Evolutionary conservation across 164 flowering plant genomes (phyloP), one percentile per base, ranked within the genome.

Genomic region (Macadamia tetraphylla): DNA sequence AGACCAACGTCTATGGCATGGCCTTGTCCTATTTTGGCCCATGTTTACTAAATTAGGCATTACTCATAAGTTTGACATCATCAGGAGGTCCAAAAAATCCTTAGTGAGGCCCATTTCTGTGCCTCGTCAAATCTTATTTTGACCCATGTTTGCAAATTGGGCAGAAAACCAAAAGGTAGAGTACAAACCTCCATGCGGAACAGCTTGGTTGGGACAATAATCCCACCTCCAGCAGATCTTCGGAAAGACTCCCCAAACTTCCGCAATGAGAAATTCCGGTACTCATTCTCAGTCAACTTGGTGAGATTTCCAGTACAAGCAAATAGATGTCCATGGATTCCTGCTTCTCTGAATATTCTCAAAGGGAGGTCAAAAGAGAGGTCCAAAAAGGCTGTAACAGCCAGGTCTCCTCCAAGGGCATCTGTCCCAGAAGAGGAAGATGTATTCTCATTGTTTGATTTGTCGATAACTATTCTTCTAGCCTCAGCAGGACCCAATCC

Each of bases 131-230:
- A 46, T 46, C 57, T 11, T 40, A 17, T 48, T 58, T 43, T 43
- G 48, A 13, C 48, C 30, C 1, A 31, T 12, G 56, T 14, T 9
- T 15, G 30, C 43, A 9, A 31, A 68, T 42, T 43, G 42, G 9
- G 51, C 12, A 2, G 13, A 35, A 61, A 7, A 17, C 55, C 51
- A 52, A 9, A 60, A 69, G 60, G 66, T 17, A 62, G 65, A 71
- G 51, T 58, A 74, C 85, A 81, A 51, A 93, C 98, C 97, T 94
- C 98, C 84, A 94, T 79, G 49, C 96, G 98, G 72, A 91, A 88
- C 46, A 88, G 60, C 77, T 79, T 84, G 14, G 93, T 91, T 6
- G 98, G 98, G 52, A 94, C 61, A 52, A 94, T 80, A 71, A 89
- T 59, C 18, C 98, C 98, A 73, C 66, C 65, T 71, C 97, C 97